A percentile compares a stretch with the other conserved stretches of the same genome.
These are phyloP conservation scores for Cercospora sojina DNA, from an alignment of 2,329 filamentous ascomycete genomes.

Conservation along the genomic window DNA sequence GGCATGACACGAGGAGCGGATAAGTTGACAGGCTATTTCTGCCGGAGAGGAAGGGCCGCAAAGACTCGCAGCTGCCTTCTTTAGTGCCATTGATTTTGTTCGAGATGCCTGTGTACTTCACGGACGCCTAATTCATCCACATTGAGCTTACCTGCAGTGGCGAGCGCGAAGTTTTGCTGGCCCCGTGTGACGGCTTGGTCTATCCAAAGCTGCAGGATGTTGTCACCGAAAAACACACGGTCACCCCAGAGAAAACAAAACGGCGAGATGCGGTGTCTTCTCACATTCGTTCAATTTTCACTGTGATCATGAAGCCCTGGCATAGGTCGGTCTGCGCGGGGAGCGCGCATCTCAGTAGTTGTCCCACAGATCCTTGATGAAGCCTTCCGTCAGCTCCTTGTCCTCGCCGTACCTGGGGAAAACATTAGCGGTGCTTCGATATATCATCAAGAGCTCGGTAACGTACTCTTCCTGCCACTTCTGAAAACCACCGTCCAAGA, in stretches of 20 bases:
- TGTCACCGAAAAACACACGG: too few species aligned
- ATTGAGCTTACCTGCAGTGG: neutral
- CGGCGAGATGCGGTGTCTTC: neutral
- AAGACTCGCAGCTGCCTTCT: neutral
- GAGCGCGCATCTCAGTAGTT: constrained; percentile 18
- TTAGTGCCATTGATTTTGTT: neutral
- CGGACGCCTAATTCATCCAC: neutral
- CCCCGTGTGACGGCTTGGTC: neutral
- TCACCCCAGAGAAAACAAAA: neutral
- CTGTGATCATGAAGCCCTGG: neutral
- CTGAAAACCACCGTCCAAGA: constrained; percentile 80
- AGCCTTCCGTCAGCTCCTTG: constrained; percentile 76
- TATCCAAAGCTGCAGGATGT: neutral
- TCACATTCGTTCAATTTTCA: neutral
- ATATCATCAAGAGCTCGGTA: neutral
- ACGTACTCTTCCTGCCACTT: constrained; percentile 78
- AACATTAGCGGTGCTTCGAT: constrained; percentile 10
- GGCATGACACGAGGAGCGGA: neutral
- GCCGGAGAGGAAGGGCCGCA: neutral
- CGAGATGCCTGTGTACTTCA: neutral
- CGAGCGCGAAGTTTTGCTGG: neutral
- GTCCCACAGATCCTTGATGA: constrained; percentile 80
- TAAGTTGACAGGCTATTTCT: neutral
- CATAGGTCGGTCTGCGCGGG: neutral
- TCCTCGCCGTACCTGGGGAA: constrained; percentile 65